Base-by-base conservation (phyloP, 306 rosid genomes). In the Canavalia gladiata region DNA sequence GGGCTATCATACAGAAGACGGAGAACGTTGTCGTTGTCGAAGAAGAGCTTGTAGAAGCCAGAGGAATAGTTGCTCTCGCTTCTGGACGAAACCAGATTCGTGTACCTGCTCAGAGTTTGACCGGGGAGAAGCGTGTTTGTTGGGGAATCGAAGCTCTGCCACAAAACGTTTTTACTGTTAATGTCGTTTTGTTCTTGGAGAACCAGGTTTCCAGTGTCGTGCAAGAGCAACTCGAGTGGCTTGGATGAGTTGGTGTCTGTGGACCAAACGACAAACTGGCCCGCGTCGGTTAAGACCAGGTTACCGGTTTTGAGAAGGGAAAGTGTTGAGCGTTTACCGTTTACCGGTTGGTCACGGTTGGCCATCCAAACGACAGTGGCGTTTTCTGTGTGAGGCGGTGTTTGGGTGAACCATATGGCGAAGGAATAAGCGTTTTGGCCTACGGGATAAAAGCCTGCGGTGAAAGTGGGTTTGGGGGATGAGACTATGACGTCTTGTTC, bases 131-230 rank as follows among this genome's bases (percentile, higher is more conserved):
- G 80, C 1, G 80, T 75, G 3, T 75, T 10, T 1, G 80, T 75
- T 46, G 80, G 80, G 34, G 45, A 75, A 31, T 75, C 58, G 5
- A 75, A 75, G 4, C 80, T 75, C 42, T 75, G 80, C 80, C 80
- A 75, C 0, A 75, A 0, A 46, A 62, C 7, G 2, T 9, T 34
- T 54, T 8, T 3, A 3, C 8, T 3, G 28, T 10, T 7, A 18
- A 18, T n/a, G 64, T 2, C 41, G 4, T 37, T 55, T 8, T 39
- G 78, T 41, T 74, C 55, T 18, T 28, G 55, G 7, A 74, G 67
- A 25, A 74, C 54, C 3, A 74, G 78, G 54, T 74, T 74, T 10
- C 68, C 68, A 0, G 29, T 56, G 6, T 74, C 68, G 33, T 6
- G 1, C 41, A 3, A 74, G 3, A 8, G 10, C 4, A 1, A 74